phyloP scores from a whole-genome alignment of 192 early-diverging fungal species.

The Phlyctochytrium arcticum region DNA sequence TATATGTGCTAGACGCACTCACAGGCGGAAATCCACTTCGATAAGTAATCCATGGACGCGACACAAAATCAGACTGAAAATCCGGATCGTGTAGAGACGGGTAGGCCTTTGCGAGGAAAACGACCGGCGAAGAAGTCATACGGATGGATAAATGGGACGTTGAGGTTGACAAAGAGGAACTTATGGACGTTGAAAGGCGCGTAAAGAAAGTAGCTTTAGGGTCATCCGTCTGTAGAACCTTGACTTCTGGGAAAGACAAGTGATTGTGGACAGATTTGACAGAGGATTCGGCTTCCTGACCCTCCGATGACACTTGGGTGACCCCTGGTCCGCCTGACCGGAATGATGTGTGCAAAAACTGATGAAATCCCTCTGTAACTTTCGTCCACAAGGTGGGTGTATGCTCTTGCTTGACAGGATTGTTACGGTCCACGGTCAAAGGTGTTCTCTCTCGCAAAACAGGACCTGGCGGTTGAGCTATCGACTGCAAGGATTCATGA shows the following conservation, averaged over 20 bases:
- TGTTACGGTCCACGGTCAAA: too few species aligned
- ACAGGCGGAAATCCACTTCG: slow-evolving; percentile 84
- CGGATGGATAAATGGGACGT: too few species aligned
- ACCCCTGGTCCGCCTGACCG: background rate
- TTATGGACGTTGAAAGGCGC: too few species aligned
- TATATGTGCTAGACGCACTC: slow-evolving; percentile 62
- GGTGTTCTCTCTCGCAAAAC: too few species aligned
- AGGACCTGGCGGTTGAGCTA: too few species aligned
- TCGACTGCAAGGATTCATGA: too few species aligned
- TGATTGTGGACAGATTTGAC: background rate
- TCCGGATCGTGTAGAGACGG: slow-evolving; percentile 22
- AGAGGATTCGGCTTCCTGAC: background rate
- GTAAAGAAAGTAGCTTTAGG: too few species aligned
- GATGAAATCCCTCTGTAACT: slow-evolving; percentile 5
- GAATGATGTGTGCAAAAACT: slow-evolving; percentile 13
- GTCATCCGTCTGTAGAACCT: background rate
- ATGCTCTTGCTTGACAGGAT: background rate
- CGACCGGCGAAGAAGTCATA: background rate
- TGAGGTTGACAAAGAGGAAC: too few species aligned
- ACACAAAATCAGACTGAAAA: slow-evolving; percentile 78
- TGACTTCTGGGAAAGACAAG: background rate
- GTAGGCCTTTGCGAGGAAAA: slow-evolving; percentile 15
- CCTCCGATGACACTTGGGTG: background rate
- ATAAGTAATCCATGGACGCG: slow-evolving; percentile 92
- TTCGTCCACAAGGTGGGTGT: slow-evolving; percentile 12